Conservation (phyloP, 305 asterid species). For the Striga hermonthica region DNA sequence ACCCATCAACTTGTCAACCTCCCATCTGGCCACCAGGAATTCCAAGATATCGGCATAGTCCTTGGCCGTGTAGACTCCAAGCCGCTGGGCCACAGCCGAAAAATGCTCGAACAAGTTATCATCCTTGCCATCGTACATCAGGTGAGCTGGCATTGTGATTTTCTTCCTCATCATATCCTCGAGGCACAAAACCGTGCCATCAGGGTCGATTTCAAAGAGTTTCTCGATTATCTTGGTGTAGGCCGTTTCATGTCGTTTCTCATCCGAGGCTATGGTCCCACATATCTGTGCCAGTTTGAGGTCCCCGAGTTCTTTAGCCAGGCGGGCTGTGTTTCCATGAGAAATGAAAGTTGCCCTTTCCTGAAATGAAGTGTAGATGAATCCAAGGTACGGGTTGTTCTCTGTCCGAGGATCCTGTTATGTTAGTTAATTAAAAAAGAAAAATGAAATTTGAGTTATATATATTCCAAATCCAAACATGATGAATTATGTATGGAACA, state of each 20-base stretch:
- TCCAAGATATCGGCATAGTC: slow-evolving; percentile 81
- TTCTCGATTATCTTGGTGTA: too few species aligned
- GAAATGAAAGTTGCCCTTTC: slow-evolving; percentile 76
- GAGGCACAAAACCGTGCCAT: too few species aligned
- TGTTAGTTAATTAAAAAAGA: too few species aligned
- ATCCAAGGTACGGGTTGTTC: slow-evolving; percentile 80
- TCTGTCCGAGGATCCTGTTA: slow-evolving; percentile 72
- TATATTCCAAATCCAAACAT: too few species aligned
- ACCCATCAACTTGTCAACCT: slow-evolving; percentile 53
- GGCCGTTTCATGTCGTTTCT: too few species aligned
- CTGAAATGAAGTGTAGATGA: slow-evolving; percentile 72
- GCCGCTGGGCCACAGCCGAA: slow-evolving; percentile 67
- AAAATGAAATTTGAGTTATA: too few species aligned
- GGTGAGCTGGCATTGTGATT: slow-evolving; percentile 70
- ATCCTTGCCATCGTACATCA: slow-evolving; percentile 69
- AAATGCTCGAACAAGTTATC: slow-evolving; percentile 62
- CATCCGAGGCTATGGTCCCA: too few species aligned
- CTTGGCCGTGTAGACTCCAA: slow-evolving; percentile 66
- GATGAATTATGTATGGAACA: too few species aligned
- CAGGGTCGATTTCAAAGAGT: too few species aligned
- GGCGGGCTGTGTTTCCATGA: slow-evolving; percentile 84
- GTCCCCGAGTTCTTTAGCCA: slow-evolving; percentile 67
- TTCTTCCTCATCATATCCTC: slow-evolving; percentile 80
- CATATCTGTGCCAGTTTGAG: slow-evolving; percentile 49
- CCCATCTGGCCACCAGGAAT: slow-evolving; percentile 58